Percentiles rank a stretch among this genome's conserved stretches.
phyloP scores from a whole-genome alignment of 768 basidiomycete species.

The Leccinum obscurum region DNA sequence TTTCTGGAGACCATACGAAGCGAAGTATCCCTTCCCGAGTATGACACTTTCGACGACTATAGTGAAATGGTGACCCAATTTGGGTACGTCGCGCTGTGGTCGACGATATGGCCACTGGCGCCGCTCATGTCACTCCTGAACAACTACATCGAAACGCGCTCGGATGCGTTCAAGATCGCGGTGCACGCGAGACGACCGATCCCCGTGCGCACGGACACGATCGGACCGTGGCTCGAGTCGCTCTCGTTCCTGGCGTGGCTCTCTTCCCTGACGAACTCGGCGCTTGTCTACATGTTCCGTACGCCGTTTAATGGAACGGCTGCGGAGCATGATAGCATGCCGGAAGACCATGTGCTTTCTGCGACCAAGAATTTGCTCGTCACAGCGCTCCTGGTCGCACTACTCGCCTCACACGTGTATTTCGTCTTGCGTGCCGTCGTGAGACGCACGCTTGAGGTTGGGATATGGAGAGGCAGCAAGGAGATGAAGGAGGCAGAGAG shows the following conservation, averaged over 20 bases:
- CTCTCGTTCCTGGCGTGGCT: conserved; percentile 90
- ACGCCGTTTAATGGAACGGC: conserved; percentile 35
- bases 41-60: conserved; percentile 84
- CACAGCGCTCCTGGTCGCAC: conserved; percentile 69
- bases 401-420: conserved; percentile 87
- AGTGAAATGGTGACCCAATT: conserved; percentile 97
- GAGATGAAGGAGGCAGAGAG: conserved; percentile 61
- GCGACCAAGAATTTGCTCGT: conserved; percentile 54
- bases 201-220: conserved; percentile 83
- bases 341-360: conserved; percentile 23
- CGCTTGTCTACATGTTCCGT: conserved; percentile 89
- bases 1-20: conserved; percentile 78
- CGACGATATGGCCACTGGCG: conserved; percentile 90
- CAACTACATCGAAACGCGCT: conserved; percentile 89
- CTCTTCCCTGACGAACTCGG: conserved; percentile 82
- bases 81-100: conserved; percentile 91
- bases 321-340: conserved; percentile 2
- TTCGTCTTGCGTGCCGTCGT: conserved; percentile 62
- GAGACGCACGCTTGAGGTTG: conserved; percentile 67
- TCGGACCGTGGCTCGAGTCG: conserved; percentile 93
- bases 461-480: conserved; percentile 73
- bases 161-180: conserved; percentile 94
- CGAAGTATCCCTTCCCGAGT: conserved; percentile 79
- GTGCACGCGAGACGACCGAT: conserved; percentile 82
- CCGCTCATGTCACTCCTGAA: conserved; percentile 89